Percentiles rank a stretch among this genome's conserved stretches.
Evolutionary conservation across 257 asterid genomes (phyloP).

Genomic region (Coffea canephora): DNA sequence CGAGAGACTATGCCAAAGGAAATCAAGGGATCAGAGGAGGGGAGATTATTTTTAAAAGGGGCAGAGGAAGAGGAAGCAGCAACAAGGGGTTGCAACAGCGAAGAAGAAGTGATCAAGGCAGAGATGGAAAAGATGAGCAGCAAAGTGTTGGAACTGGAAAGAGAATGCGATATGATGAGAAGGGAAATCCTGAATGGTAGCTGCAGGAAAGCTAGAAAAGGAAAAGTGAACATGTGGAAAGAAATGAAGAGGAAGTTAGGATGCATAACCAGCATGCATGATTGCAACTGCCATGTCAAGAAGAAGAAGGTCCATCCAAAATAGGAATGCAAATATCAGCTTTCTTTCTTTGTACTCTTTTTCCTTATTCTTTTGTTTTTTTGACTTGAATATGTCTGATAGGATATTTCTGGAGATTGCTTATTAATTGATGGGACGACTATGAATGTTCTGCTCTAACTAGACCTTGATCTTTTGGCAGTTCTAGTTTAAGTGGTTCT

Average conservation of each 20-base stretch:
- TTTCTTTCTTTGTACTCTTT: not conserved
- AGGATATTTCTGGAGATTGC: not conserved
- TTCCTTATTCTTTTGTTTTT: no score
- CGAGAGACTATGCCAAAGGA: no score
- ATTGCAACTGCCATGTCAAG: constrained; percentile 58
- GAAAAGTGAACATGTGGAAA: constrained; percentile 62
- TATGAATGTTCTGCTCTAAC: not conserved
- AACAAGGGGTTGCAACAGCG: no score
- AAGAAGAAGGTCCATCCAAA: constrained; percentile 62
- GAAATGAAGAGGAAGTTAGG: constrained; percentile 90
- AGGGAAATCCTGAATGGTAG: constrained; percentile 46
- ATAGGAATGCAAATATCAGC: constrained; percentile 11
- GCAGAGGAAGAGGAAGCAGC: no score
- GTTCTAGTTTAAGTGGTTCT: no score
- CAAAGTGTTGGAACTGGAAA: constrained; percentile 64
- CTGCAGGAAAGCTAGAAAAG: constrained; percentile 13
- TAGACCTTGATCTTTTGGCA: not conserved
- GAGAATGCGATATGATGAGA: constrained; percentile 51
- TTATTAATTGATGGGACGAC: not conserved
- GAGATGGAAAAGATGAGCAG: no score
- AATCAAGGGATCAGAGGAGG: no score
- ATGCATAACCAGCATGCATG: constrained; percentile 44
- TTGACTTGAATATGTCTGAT: no score
- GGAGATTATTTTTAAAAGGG: no score
- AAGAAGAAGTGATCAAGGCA: no score